Evolutionary conservation across 495 filamentous ascomycete species (phyloP).

Genomic region (Neurospora sp.): DNA sequence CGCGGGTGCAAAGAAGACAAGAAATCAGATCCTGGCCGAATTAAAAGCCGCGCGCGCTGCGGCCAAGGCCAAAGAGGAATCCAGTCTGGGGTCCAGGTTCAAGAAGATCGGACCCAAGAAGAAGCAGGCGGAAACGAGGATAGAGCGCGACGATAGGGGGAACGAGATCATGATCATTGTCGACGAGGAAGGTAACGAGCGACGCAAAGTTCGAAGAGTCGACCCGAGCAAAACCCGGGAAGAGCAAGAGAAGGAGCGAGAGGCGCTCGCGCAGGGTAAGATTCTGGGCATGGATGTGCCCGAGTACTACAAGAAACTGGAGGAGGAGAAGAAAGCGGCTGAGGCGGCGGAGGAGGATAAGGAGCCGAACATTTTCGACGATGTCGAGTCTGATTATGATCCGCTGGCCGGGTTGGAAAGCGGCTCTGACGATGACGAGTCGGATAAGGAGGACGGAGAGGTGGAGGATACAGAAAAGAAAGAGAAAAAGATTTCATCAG

Average conservation of each 20-base stretch:
- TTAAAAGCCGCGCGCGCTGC: conserved; percentile 64
- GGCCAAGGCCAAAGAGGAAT: conserved; percentile 44
- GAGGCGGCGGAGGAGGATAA: conserved; percentile 45
- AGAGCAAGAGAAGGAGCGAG: conserved; percentile 27
- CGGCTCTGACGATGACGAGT: conserved; percentile 40
- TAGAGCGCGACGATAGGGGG: conserved; percentile 66
- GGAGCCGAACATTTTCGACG: conserved; percentile 74
- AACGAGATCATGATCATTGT: conserved; percentile 77
- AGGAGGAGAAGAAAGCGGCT: conserved; percentile 26
- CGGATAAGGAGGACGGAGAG: conserved; percentile 16
- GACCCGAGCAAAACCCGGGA: conserved; percentile 21
- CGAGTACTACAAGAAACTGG: conserved; percentile 39
- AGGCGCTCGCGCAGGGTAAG: conserved; percentile 52
- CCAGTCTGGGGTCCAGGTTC: conserved; percentile 63
- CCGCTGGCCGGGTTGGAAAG: conserved; percentile 61
- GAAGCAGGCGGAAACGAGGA: conserved; percentile 50
- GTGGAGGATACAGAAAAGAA: conserved; percentile 5
- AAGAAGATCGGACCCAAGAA: conserved; percentile 63
- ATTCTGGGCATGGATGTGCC: conserved; percentile 75
- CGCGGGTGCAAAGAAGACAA: conserved; percentile 56
- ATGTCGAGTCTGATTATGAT: conserved; percentile 77
- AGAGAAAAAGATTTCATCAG: conserved; percentile 6
- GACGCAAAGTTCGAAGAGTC: conserved; percentile 64
- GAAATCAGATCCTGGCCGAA: conserved; percentile 76
- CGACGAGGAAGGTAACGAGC: conserved; percentile 79